These are phyloP conservation scores for Groenewaldozyma auringiensis DNA, from an alignment of 1,139 yeast genomes.

Conservation along the genomic window DNA sequence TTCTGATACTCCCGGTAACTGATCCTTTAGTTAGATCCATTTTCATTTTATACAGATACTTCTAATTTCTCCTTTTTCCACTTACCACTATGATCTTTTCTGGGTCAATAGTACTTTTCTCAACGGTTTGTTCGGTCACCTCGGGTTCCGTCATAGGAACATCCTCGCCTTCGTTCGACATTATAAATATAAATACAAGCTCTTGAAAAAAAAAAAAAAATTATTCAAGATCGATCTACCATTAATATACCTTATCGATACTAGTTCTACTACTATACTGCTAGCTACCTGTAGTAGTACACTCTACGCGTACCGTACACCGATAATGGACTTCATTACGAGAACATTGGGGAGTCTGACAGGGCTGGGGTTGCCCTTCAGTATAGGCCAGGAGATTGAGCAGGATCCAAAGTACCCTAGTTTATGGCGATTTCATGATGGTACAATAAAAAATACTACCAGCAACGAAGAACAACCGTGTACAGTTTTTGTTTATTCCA, in stretches of 20 bases:
- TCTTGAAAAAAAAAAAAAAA: no score
- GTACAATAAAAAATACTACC: constrained; percentile 25
- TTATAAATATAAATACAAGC: constrained; percentile 1
- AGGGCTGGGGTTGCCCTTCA: constrained; percentile 28
- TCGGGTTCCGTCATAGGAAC: constrained; percentile 17
- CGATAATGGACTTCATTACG: constrained; percentile 31
- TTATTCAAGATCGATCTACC: no score
- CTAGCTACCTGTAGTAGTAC: no score
- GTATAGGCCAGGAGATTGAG: constrained; percentile 21
- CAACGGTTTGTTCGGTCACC: constrained; percentile 10
- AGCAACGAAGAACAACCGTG: constrained; percentile 34
- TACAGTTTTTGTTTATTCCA: constrained; percentile 58
- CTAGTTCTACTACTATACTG: no score
- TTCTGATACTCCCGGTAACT: constrained; percentile 84
- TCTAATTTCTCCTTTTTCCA: background rate
- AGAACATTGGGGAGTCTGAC: constrained; percentile 32
- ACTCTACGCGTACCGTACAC: background rate
- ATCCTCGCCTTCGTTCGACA: constrained; percentile 17
- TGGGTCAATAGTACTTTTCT: constrained; percentile 16
- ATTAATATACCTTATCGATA: no score
- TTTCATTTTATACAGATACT: background rate
- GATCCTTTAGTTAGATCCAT: background rate
- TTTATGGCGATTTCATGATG: constrained; percentile 46
- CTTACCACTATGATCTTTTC: constrained; percentile 27
- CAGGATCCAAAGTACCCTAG: constrained; percentile 26